Conservation (phyloP, 2,329 filamentous ascomycete genomes). For the Alternaria incomplexa region DNA sequence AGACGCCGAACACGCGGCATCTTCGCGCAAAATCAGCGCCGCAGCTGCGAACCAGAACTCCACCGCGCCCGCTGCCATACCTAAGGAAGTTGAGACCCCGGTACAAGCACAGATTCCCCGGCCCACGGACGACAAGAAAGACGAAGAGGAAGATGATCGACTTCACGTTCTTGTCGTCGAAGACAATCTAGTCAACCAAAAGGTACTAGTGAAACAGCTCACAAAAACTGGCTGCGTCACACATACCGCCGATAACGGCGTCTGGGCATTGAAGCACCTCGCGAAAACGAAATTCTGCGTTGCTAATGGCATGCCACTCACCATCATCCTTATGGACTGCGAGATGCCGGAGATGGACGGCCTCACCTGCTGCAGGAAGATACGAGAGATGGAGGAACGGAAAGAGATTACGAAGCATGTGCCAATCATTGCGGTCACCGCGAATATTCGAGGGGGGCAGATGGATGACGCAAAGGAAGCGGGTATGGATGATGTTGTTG, state of each 20-base stretch:
- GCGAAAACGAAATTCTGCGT: conserved; percentile 22
- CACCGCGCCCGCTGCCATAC: background rate
- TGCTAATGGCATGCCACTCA: conserved; percentile 25
- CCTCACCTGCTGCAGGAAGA: conserved; percentile 39
- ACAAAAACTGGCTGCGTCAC: conserved; percentile 37
- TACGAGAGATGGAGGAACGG: conserved; percentile 37
- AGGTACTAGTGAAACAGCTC: conserved; percentile 42
- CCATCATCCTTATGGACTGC: conserved; percentile 45
- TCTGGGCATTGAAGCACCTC: conserved; percentile 37
- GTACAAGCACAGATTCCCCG: background rate
- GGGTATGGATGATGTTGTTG: conserved; percentile 47
- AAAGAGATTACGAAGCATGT: conserved; percentile 33
- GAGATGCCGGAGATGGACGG: conserved; percentile 51
- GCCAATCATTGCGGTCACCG: conserved; percentile 46
- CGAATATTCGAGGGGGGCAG: conserved; percentile 46
- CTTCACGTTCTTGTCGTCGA: conserved; percentile 44
- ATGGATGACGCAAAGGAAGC: conserved; percentile 35
- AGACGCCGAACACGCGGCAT: background rate
- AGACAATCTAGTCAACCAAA: conserved; percentile 48
- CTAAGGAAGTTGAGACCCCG: background rate
- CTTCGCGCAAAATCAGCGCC: background rate
- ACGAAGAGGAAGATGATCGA: background rate
- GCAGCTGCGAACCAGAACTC: background rate
- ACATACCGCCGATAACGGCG: conserved; percentile 41
- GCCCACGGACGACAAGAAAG: background rate